A percentile compares a stretch with the other conserved stretches of the same genome.
phyloP scores from a whole-genome alignment of 176 grass and related monocot species.

The Rhynchospora breviuscula region DNA sequence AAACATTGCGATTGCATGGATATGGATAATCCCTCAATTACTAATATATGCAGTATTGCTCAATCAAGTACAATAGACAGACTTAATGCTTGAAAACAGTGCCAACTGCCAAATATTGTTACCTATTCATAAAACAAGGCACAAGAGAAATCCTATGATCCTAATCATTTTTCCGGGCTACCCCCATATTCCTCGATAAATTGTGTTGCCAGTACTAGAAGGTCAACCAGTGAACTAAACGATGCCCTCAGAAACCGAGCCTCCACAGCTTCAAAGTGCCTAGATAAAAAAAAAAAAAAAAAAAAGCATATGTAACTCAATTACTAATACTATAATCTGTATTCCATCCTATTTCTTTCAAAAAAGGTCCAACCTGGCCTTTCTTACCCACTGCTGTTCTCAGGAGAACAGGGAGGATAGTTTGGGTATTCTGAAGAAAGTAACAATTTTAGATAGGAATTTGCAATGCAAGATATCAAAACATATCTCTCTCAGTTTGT shows the following conservation, averaged over 20 bases:
- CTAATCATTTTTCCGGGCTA: conserved; percentile 17
- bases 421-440: background rate
- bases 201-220: conserved; percentile 65
- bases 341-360: background rate
- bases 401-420: background rate
- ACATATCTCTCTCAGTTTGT: background rate
- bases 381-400: background rate
- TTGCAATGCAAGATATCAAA: too few relatives aligned
- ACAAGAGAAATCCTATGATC: background rate
- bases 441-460: background rate
- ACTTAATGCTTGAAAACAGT: background rate
- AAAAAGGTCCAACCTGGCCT: background rate
- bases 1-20: background rate
- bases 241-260: conserved; percentile 74
- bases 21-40: background rate
- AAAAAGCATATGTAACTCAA: background rate
- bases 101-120: background rate
- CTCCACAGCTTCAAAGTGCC: conserved; percentile 78
- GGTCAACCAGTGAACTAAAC: conserved; percentile 67
- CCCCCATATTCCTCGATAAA: conserved; percentile 64
- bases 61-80: background rate
- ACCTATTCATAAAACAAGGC: background rate
- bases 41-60: background rate
- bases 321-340: too few relatives aligned
- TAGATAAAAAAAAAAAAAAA: conserved; percentile 18